A percentile compares a stretch with the other conserved stretches of the same genome.
These are phyloP conservation scores for Penicillium sp. DNA, from an alignment of 2,329 filamentous ascomycete genomes.

Conservation along the genomic window DNA sequence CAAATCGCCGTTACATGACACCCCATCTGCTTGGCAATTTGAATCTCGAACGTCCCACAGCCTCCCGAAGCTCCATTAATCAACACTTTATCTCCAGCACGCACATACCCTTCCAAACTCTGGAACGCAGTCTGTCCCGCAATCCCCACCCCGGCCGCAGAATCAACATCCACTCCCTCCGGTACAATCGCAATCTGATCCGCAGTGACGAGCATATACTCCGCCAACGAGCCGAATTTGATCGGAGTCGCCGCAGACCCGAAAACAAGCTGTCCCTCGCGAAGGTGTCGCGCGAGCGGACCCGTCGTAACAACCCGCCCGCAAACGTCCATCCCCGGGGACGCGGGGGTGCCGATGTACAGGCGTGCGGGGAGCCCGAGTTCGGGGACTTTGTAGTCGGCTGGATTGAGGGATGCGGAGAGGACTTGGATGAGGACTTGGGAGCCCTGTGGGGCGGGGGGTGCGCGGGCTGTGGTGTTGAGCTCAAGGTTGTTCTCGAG, in stretches of 20 bases:
- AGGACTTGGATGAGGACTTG: slow-evolving; percentile 61
- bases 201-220: slow-evolving; percentile 47
- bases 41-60: slow-evolving; percentile 62
- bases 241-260: slow-evolving; percentile 41
- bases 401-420: slow-evolving; percentile 61
- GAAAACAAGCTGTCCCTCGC: slow-evolving; percentile 52
- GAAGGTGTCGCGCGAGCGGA: slow-evolving; percentile 35
- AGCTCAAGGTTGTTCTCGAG: slow-evolving; percentile 60
- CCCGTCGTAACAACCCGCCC: slow-evolving; percentile 49
- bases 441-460: slow-evolving; percentile 44
- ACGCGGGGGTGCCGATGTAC: slow-evolving; percentile 48
- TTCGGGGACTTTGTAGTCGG: slow-evolving; percentile 67
- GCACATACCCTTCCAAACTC: slow-evolving; percentile 52
- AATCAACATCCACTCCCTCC: slow-evolving; percentile 45
- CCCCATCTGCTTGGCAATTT: slow-evolving; percentile 65
- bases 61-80: slow-evolving; percentile 69
- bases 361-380: slow-evolving; percentile 47
- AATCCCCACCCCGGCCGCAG: slow-evolving; percentile 51
- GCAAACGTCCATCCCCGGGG: slow-evolving; percentile 57
- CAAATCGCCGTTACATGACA: slow-evolving; percentile 64
- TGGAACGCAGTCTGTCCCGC: slow-evolving; percentile 56
- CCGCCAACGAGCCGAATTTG: slow-evolving; percentile 49
- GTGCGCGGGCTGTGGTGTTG: slow-evolving; percentile 47
- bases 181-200: slow-evolving; percentile 48
- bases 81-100: slow-evolving; percentile 60